Base-by-base conservation (phyloP, 2,329 filamentous ascomycete species). In the Herpotrichia juniperi region DNA sequence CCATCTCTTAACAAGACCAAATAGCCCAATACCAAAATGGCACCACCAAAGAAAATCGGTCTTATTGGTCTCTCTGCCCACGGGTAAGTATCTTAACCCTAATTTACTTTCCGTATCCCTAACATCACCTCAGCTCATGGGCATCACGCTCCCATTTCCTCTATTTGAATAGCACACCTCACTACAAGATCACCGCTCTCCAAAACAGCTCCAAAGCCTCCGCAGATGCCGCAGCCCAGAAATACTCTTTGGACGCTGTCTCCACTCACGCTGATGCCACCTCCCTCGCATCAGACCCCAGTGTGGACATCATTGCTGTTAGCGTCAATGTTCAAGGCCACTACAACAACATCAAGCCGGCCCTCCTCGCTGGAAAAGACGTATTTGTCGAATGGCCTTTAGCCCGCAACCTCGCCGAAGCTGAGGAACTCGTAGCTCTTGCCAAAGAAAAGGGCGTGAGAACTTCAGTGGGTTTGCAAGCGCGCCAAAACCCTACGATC, bases 381-480 rank as follows among this genome's bases (percentile, higher is more conserved):
- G 73, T 79, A 11, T 82, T 78, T 49, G 73, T 77, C n/a, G 80
- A 83, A 58, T 81, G 79, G 79, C 80, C 78, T 3, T 67, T 81
- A 1, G 79, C 69, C 0, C 66, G 71, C 3, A 78, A 73, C 35
- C 46, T 75, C 1, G 54, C 63, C 1, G 71, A 81, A 52, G 73
- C 78, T 0, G 70, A 76, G 39, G 76, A 80, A 54, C 64, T 83
- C 17, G 60, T 69, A 0, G 59, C 62, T 1, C 52, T 81, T 9
- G 79, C 79, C 0, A 67, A 73, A 39, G 48, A 64, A 19, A 76
- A 75, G 24, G 71, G 73, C 0, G 69, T 77, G 10, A 72, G 68
- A 42, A 83, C 78, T 0, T 67, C 79, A 21, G 71, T 83, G 2
- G 80, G 80, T 2, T 51, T 81, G 4, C 81, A 84, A 61, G 78